Evolutionary conservation across 306 rosid genomes (phyloP), one percentile per base, ranked within the genome.

Genomic region (Neltuma alba): DNA sequence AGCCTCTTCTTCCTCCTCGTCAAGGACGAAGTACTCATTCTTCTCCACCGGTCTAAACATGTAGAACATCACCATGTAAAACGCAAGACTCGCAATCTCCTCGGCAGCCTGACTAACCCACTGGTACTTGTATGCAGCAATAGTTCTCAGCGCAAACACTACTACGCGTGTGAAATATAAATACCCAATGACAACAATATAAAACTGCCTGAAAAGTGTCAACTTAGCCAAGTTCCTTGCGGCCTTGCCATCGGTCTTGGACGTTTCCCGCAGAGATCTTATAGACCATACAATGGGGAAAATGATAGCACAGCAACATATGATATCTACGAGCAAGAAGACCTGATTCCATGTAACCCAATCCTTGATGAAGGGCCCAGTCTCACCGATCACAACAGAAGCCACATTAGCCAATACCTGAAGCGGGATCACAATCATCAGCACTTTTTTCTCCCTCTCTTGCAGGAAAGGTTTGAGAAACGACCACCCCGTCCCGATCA

Each of bases 311-410:
- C 99, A 94, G 79, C 97, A 94, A 72, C 97, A 94, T 25, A 92
- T 87, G 25, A 94, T 89, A 78, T 94, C 99, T 13, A 94, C 99
- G 47, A 94, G 85, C 89, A 92, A 80, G 86, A 94, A 94, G 9
- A 94, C 89, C 84, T 92, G 97, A 50, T 92, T 94, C 97, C 99
- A 94, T 3, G 99, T 92, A 16, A 91, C 97, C 97, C 97, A 94
- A 36, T 94, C 97, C 84, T 91, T 92, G 31, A 94, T 92, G 47
- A 94, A 94, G 0, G 97, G 99, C 30, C 99, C 99, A 0, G 95
- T 94, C 74, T 94, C 99, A 4, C 95, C 99, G 9, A 94, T 94
- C 60, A 94, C 97, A 31, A 94, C 87, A 23, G 95, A 92, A 13
- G 99, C 99, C 40, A 89, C 33, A 38, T 94, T 94, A 6, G 99